phyloP scores from a whole-genome alignment of 2,329 filamentous ascomycete genomes.

The Verruconis gallopava region DNA sequence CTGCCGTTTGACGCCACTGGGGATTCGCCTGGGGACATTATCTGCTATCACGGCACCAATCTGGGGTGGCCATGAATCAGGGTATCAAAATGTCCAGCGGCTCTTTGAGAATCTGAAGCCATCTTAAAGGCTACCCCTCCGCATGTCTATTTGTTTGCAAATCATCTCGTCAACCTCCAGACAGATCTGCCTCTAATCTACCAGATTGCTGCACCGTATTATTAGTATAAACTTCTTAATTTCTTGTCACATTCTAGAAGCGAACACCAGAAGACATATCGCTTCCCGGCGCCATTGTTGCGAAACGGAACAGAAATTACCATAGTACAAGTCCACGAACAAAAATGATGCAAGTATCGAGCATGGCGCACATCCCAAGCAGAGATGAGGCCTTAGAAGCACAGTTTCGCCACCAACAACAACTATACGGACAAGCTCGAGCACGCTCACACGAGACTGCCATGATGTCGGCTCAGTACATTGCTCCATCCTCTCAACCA shows the following conservation, averaged over 20 bases:
- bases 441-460: not conserved
- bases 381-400: conserved; percentile 9
- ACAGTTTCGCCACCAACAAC: conserved; percentile 12
- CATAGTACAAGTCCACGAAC: not conserved
- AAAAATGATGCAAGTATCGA: conserved; percentile 27
- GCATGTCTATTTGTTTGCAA: not conserved
- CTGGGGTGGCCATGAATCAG: conserved; percentile 1
- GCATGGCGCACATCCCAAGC: conserved; percentile 27
- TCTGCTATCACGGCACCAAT: conserved; percentile 2
- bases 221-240: no score
- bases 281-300: no score
- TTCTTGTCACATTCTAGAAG: no score
- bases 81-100: not conserved
- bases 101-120: not conserved
- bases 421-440: conserved; percentile 5
- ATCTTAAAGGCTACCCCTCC: not conserved
- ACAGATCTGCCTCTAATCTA: not conserved
- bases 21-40: conserved; percentile 6
- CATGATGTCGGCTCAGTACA: conserved; percentile 11
- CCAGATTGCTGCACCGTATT: no score
- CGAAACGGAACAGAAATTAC: not conserved
- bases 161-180: not conserved
- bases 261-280: no score
- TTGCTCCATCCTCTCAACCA: conserved; percentile 9
- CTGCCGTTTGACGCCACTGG: conserved; percentile 7